Base-by-base conservation (phyloP, 331 rosid species). In the Spiraea crenata region DNA sequence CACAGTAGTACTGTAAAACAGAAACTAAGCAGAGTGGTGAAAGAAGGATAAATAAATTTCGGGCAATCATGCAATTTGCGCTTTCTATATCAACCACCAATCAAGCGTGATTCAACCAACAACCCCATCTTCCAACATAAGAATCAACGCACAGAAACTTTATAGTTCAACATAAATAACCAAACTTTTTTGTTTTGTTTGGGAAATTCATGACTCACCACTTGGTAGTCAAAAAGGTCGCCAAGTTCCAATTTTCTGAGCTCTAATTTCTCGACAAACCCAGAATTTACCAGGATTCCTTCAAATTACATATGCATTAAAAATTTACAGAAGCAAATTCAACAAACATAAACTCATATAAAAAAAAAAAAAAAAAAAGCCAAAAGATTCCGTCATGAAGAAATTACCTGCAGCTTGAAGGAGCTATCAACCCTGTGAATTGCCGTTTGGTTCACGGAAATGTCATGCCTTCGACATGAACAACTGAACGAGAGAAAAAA, bases 201-300 rank as follows among this genome's bases (percentile, higher is more conserved):
- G 49, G 11, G 12, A 49, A 15, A 49, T 1, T 49, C 14, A 13
- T 49, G 3, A 14, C 19, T 12, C 40, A 44, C 5, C 1, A 50
- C 52, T 64, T 40, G 25, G 9, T 14, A 20, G 64, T 69, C 73
- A 68, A 67, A 67, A 50, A 7, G 50, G 19, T 1, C 0, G 42
- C 15, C 1, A 25, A 25, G 6, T 9, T 41, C 64, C 34, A 41
- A 31, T 69, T 8, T 69, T 38, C 49, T 63, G 2, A 55, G 73
- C 54, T 54, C 63, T 40, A 69, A 13, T 41, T 25, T 69, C 34
- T 69, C 55, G 73, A 69, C 8, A 65, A 65, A 15, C 45, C 34
- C 35, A 67, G 50, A 51, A 67, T n/a, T n/a, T n/a, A 9, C 7
- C 20, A 3, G 20, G 37, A 11, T 31, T 25, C 12, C 40, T 37